Evolutionary conservation across 2,329 filamentous ascomycete species (phyloP).

Genomic region (Cryphonectria japonica): DNA sequence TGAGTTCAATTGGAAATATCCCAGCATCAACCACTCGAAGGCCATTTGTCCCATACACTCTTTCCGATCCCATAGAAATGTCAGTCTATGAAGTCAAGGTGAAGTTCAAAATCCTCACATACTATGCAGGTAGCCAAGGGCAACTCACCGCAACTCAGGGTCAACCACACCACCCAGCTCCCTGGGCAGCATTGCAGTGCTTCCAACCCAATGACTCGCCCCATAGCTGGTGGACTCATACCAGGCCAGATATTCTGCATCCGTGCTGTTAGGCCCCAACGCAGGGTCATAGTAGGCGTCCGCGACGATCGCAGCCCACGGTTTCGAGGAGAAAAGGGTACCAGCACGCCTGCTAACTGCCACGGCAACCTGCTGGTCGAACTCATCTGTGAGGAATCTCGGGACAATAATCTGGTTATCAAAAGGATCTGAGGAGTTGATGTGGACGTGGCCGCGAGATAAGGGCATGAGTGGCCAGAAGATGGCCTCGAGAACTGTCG

Average conservation of each 20-base stretch:
- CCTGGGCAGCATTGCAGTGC: conserved; percentile 11
- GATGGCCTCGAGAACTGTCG: conserved; percentile 28
- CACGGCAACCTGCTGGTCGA: conserved; percentile 33
- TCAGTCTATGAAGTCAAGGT: neutral
- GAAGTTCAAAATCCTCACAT: neutral
- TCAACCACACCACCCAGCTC: conserved; percentile 14
- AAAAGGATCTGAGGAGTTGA: conserved; percentile 32
- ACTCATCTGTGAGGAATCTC: conserved; percentile 31
- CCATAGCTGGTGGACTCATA: conserved; percentile 18
- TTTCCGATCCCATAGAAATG: neutral
- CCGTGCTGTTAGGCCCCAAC: conserved; percentile 31
- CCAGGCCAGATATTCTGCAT: conserved; percentile 33
- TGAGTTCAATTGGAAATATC: conserved; percentile 30
- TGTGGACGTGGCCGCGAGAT: conserved; percentile 34
- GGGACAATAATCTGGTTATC: conserved; percentile 31
- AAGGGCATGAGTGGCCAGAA: conserved; percentile 35
- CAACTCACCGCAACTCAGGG: conserved; percentile 28
- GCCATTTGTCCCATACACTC: conserved; percentile 32
- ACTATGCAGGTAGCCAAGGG: neutral
- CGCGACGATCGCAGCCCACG: conserved; percentile 30
- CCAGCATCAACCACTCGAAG: conserved; percentile 34
- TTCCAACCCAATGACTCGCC: conserved; percentile 33
- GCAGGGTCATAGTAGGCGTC: conserved; percentile 31
- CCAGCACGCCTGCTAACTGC: conserved; percentile 26
- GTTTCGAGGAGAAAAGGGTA: conserved; percentile 30